Conservation (phyloP, 2,329 filamentous ascomycete species). For the Didymella segeticola region DNA sequence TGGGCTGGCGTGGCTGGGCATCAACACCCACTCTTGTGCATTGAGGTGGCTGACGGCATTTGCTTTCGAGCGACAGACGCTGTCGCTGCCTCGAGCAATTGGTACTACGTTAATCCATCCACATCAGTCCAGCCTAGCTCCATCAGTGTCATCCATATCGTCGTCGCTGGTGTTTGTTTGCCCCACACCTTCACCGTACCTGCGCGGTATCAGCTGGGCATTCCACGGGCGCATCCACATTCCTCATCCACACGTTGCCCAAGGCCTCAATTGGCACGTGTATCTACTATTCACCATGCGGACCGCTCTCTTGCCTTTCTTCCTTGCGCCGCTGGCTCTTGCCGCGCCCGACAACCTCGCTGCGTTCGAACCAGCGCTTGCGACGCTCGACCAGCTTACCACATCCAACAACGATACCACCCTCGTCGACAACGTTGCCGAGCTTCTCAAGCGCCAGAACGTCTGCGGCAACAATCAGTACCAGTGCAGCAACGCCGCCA, state of each 20-base stretch:
- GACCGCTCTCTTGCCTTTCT: slow-evolving; percentile 29
- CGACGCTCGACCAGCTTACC: slow-evolving; percentile 22
- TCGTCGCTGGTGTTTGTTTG: slow-evolving; percentile 11
- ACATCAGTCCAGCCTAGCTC: background rate
- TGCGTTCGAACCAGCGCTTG: slow-evolving; percentile 42
- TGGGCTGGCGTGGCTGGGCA: slow-evolving; percentile 10
- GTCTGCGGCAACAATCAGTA: slow-evolving; percentile 61
- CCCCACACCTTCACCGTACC: slow-evolving; percentile 15
- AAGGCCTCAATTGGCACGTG: background rate
- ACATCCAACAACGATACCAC: slow-evolving; percentile 35
- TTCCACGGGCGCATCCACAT: slow-evolving; percentile 27
- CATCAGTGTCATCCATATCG: background rate
- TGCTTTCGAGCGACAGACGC: slow-evolving; percentile 5
- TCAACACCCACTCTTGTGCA: slow-evolving; percentile 11
- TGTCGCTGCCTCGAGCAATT: slow-evolving; percentile 10
- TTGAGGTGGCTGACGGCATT: slow-evolving; percentile 12
- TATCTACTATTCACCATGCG: slow-evolving; percentile 38
- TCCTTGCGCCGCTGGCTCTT: slow-evolving; percentile 37
- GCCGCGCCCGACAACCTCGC: slow-evolving; percentile 38
- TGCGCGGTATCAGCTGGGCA: slow-evolving; percentile 10
- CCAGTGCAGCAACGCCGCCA: slow-evolving; percentile 60
- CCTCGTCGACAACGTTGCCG: slow-evolving; percentile 26
- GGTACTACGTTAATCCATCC: slow-evolving; percentile 7
- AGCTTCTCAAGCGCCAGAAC: slow-evolving; percentile 48
- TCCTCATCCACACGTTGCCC: slow-evolving; percentile 14